phyloP scores from a whole-genome alignment of 2,329 filamentous ascomycete species.

The Didymella glomerata region DNA sequence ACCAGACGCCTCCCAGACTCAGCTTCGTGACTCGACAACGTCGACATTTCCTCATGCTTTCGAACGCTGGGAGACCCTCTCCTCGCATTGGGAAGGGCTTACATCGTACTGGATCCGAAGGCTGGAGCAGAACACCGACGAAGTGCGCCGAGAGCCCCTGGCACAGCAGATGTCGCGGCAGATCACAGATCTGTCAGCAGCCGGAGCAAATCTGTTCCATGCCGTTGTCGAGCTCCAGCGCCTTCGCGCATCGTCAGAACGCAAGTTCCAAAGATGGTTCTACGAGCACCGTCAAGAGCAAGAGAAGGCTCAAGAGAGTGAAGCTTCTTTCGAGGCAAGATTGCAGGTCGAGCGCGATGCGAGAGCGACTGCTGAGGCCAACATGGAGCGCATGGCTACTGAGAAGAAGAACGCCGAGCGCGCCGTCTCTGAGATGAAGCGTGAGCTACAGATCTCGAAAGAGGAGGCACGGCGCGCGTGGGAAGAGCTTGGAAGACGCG shows the following conservation, averaged over 20 bases:
- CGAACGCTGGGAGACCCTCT: constrained; percentile 95
- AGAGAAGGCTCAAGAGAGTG: constrained; percentile 82
- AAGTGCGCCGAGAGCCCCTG: constrained; percentile 81
- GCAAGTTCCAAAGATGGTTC: constrained; percentile 99
- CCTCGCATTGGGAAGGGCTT: constrained; percentile 96
- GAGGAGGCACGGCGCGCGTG: constrained; percentile 94
- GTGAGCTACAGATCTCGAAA: constrained; percentile 92
- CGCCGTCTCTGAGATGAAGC: constrained; percentile 86
- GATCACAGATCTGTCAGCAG: constrained; percentile 95
- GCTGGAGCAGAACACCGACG: constrained; percentile 87
- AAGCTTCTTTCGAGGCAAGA: constrained; percentile 78
- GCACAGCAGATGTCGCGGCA: constrained; percentile 90
- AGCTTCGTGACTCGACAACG: constrained; percentile 49
- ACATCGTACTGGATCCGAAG: constrained; percentile 97
- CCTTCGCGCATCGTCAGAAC: constrained; percentile 90
- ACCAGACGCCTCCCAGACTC: constrained; percentile 39
- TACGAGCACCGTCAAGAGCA: constrained; percentile 91
- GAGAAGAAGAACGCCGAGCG: constrained; percentile 77
- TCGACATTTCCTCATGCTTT: constrained; percentile 95
- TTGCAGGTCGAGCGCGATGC: constrained; percentile 78
- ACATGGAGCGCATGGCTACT: constrained; percentile 71
- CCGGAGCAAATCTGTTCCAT: constrained; percentile 95
- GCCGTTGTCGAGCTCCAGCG: constrained; percentile 96
- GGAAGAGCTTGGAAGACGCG: constrained; percentile 93
- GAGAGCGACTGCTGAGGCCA: constrained; percentile 71